Conservation (phyloP, 2,329 filamentous ascomycete genomes). For the Fusarium pininemorale region DNA sequence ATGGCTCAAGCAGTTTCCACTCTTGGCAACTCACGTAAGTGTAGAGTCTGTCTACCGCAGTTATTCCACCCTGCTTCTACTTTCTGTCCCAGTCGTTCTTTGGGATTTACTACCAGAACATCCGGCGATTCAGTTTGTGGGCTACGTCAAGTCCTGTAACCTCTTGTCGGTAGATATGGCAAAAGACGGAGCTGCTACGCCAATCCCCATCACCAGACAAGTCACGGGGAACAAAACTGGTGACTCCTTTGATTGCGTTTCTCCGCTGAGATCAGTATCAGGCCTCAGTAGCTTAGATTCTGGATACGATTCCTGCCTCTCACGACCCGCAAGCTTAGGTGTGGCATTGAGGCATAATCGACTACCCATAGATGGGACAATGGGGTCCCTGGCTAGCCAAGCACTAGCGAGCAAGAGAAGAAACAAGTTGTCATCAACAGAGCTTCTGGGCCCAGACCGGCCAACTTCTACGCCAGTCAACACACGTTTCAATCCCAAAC, state of each 20-base stretch:
- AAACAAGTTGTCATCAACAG: conserved; percentile 24
- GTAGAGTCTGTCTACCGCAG: conserved; percentile 39
- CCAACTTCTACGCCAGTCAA: conserved; percentile 20
- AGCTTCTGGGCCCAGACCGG: conserved; percentile 28
- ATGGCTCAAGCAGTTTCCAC: conserved; percentile 43
- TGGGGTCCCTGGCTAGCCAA: conserved; percentile 25
- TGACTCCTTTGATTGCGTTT: conserved; percentile 27
- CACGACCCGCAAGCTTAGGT: conserved; percentile 31
- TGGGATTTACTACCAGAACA: conserved; percentile 41
- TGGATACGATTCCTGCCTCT: conserved; percentile 39
- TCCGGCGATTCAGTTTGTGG: conserved; percentile 41
- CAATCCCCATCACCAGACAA: conserved; percentile 37
- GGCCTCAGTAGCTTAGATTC: conserved; percentile 40
- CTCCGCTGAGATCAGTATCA: conserved; percentile 35
- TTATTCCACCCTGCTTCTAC: conserved; percentile 38
- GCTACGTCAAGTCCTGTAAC: conserved; percentile 41
- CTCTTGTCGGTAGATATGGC: conserved; percentile 21
- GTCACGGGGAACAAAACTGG: conserved; percentile 18
- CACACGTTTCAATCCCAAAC: neutral
- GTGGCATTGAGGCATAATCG: conserved; percentile 26
- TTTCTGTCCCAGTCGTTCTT: conserved; percentile 41
- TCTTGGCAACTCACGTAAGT: conserved; percentile 39
- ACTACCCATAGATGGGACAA: conserved; percentile 27
- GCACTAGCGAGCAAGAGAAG: conserved; percentile 29
- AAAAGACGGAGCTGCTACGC: conserved; percentile 19